Evolutionary conservation across 768 basidiomycete genomes (phyloP), one percentile per base, ranked within the genome.

Genomic region (Mycena kentingensis): DNA sequence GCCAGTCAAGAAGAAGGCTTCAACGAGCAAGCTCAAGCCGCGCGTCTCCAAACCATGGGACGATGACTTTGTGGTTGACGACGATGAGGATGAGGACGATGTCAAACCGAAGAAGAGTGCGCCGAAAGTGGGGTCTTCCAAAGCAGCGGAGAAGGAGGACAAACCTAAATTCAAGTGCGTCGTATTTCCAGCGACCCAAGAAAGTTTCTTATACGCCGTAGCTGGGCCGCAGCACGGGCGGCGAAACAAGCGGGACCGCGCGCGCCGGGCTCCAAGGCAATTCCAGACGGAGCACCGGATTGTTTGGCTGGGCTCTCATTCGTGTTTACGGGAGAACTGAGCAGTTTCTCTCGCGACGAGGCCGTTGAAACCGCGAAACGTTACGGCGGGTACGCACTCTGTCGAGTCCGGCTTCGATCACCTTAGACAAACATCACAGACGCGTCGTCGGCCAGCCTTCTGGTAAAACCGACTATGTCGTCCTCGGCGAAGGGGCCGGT

Each of bases 281-380:
- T 90, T 19, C 90, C 90, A 0, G 84, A 93, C 37, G 86, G 87
- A 13, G 73, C 74, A 24, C 80, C 81, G 0, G 79, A 87, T 61
- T 93, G 90, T 64, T 76, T 99, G 8, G 80, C 85, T 0, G 95
- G 95, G 0, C 76, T 98, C 21, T 79, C 92, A 0, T 88, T 99
- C 63, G 96, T 99, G 19, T 99, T 99, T 59, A 98, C 97, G 0
- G 97, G 95, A 15, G 96, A 99, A 61, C 71, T 98, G 39, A 82
- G 79, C 41, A 88, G 87, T 52, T 84, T 98, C 58, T 85, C 91
- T 1, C 79, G 97, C 31, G 92, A 98, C 2, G 94, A 97, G 60
- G 87, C 91, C 1, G 66, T 76, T 24, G 93, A 96, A 61, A 69
- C 96, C 5, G 96, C 88, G 0, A 98, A 99, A 68, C 90, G 94